Percentiles rank a stretch among this genome's conserved stretches.
phyloP scores from a whole-genome alignment of 2,329 filamentous ascomycete genomes.

The Sclerotinia glacialis region DNA sequence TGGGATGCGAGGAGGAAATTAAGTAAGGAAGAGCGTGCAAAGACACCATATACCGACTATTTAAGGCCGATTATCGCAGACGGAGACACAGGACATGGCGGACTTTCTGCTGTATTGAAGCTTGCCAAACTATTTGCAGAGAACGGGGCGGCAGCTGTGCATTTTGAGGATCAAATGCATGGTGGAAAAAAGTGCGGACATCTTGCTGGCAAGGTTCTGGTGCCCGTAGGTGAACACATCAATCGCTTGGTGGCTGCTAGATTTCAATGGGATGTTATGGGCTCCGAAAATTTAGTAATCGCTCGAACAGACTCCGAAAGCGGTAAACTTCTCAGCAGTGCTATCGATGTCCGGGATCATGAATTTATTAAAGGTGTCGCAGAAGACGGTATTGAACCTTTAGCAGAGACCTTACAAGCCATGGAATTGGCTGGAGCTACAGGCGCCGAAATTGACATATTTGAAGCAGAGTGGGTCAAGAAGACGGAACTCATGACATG shows the following conservation, averaged over 20 bases:
- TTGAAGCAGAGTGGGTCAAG: constrained; percentile 86
- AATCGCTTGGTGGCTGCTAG: constrained; percentile 87
- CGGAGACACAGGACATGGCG: constrained; percentile 93
- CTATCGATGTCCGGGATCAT: constrained; percentile 91
- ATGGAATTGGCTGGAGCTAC: constrained; percentile 82
- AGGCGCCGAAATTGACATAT: constrained; percentile 78
- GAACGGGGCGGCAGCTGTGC: constrained; percentile 91
- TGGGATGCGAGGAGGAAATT: constrained; percentile 83
- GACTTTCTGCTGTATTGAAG: constrained; percentile 88
- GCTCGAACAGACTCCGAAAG: constrained; percentile 95
- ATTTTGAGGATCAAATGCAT: constrained; percentile 97
- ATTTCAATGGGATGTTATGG: constrained; percentile 99
- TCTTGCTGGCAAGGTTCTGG: constrained; percentile 90
- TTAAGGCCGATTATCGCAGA: constrained; percentile 93
- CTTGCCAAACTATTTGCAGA: constrained; percentile 96
- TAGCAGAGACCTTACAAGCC: constrained; percentile 82
- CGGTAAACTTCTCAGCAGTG: constrained; percentile 83
- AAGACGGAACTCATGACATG: constrained; percentile 81
- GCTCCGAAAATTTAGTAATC: constrained; percentile 89
- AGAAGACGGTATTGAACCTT: constrained; percentile 68
- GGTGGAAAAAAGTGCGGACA: constrained; percentile 99
- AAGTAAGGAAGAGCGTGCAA: constrained; percentile 66
- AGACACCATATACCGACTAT: constrained; percentile 85
- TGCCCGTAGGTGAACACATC: constrained; percentile 92
- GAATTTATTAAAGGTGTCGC: constrained; percentile 92